These are phyloP conservation scores for Schwanniomyces yamadae DNA, from an alignment of 805 yeast genomes.

Conservation along the genomic window DNA sequence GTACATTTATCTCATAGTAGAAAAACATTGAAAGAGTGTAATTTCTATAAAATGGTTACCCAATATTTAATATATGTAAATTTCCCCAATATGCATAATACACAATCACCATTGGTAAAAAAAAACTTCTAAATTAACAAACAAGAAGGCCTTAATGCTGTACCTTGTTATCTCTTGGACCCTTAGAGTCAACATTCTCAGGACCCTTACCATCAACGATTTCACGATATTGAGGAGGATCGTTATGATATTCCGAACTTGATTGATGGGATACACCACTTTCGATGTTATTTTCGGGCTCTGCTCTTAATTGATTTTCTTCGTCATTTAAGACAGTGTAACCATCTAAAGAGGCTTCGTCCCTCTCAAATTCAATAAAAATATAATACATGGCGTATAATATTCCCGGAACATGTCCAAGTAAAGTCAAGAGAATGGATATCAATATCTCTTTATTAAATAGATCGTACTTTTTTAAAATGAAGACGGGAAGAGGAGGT, in stretches of 20 bases:
- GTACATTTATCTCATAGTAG: no score
- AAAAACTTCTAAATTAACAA: background rate
- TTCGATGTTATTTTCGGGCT: constrained; percentile 1
- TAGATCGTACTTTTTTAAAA: constrained; percentile 27
- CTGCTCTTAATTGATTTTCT: constrained; percentile 6
- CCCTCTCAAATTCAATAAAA: constrained; percentile 15
- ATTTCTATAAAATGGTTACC: no score
- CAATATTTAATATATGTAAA: no score
- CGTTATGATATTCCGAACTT: constrained; percentile 4
- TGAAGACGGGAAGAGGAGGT: constrained; percentile 40
- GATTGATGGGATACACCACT: background rate
- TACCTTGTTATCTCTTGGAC: constrained; percentile 29
- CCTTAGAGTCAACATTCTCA: constrained; percentile 7
- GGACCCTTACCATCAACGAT: constrained; percentile 14
- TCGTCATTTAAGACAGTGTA: constrained; percentile 22
- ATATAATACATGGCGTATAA: constrained; percentile 31
- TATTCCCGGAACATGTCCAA: constrained; percentile 35
- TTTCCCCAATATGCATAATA: no score
- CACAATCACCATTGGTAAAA: background rate
- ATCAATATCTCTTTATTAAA: constrained; percentile 35
- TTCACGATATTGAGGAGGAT: constrained; percentile 28
- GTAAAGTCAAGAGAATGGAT: constrained; percentile 27
- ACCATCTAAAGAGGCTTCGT: constrained; percentile 11
- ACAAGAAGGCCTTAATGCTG: constrained; percentile 18
- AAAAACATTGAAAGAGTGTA: no score